Evolutionary conservation across 345 rosid genomes (phyloP), one percentile per base, ranked within the genome.

Genomic region (Linum lewisii): DNA sequence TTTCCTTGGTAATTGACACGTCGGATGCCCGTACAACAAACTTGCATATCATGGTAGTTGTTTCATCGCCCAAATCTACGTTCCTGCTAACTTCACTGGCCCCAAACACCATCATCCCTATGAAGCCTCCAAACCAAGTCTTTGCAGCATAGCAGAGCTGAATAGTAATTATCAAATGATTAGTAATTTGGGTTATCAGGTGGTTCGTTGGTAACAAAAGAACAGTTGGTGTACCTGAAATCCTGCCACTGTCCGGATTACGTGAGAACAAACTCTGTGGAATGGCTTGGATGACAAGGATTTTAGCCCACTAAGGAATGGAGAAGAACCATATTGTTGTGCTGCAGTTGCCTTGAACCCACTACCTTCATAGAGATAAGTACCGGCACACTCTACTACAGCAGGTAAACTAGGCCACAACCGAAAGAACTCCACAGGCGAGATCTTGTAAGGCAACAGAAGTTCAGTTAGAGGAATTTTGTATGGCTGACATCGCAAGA

Each of bases 311-410:
- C 89, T 83, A 60, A 92, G 73, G 80, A 83, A 88, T 38, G 99
- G 99, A 69, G 99, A 89, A 65, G 97, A 79, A 1, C 95, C 97
- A 64, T 89, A 89, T 66, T 93, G 95, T 68, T 89, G 99, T 24
- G 99, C 99, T 61, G 99, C 99, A 42, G 97, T 93, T 32, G 99
- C 99, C 78, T 76, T 84, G 85, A 93, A 86, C 69, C 99, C 97
- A 62, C 99, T 93, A 62, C 99, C 97, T 76, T 93, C 97, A 26
- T 93, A 93, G 32, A 71, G 73, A 63, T 86, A 93, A 22, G 94
- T 85, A 60, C 97, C 99, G 55, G 97, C 82, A 65, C 77, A 77
- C 74, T 93, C 97, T 54, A 84, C 88, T 57, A 87, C 77, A 50
- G 97, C 95, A 14, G 97, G 97, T 70, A 93, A 85, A 78, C 97